Evolutionary conservation across 352 stramenopile species (phyloP).

Genomic region (Phytopythium vexans): DNA sequence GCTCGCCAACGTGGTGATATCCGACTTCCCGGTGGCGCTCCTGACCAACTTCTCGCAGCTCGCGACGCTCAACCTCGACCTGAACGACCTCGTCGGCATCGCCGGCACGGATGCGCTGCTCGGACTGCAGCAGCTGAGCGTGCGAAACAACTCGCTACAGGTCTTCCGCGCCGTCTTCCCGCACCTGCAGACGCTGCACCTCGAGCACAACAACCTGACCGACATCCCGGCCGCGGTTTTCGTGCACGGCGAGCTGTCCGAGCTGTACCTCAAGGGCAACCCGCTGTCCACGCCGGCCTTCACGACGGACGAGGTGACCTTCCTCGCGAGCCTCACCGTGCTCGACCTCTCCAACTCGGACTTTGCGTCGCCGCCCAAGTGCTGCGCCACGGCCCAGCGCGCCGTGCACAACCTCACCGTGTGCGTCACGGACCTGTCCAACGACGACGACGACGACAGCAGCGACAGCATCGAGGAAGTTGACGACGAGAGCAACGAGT

Average conservation of each 20-base stretch:
- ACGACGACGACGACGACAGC: constrained; percentile 11
- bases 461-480: constrained; percentile 8
- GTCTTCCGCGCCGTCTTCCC: constrained; percentile 54
- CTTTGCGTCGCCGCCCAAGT: constrained; percentile 20
- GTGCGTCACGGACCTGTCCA: constrained; percentile 21
- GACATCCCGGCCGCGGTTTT: constrained; percentile 46
- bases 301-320: constrained; percentile 27
- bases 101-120: constrained; percentile 25
- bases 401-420: constrained; percentile 24
- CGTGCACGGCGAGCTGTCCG: constrained; percentile 34
- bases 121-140: constrained; percentile 41
- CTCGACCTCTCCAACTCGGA: constrained; percentile 32
- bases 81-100: constrained; percentile 32
- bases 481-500: constrained; percentile 1
- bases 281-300: constrained; percentile 36
- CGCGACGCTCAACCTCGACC: constrained; percentile 17
- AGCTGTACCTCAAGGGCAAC: constrained; percentile 45
- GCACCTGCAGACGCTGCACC: constrained; percentile 44
- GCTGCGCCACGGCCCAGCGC: constrained; percentile 17
- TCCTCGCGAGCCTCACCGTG: constrained; percentile 22
- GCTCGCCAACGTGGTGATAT: constrained; percentile 28
- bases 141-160: constrained; percentile 51
- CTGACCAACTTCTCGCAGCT: constrained; percentile 35
- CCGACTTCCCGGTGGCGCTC: constrained; percentile 18
- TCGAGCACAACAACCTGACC: constrained; percentile 52